These are phyloP conservation scores for Plasmopara halstedii DNA, from an alignment of 352 stramenopile genomes.

Conservation along the genomic window DNA sequence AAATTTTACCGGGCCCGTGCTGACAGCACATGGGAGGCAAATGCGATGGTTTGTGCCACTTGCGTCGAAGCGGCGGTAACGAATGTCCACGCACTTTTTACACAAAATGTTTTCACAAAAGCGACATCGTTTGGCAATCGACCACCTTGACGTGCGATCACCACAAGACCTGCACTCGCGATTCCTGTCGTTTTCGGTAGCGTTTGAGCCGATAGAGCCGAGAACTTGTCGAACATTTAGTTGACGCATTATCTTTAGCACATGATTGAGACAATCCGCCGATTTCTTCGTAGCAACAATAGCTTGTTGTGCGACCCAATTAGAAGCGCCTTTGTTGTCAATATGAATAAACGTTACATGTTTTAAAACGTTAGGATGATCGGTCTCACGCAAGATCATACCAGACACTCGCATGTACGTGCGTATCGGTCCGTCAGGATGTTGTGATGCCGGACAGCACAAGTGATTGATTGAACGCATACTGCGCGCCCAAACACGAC, in stretches of 20 bases:
- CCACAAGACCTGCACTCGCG: constrained; percentile 45
- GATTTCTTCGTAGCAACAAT: constrained; percentile 41
- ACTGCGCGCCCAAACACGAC: constrained; percentile 55
- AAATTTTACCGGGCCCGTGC: constrained; percentile 16
- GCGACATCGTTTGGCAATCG: constrained; percentile 45
- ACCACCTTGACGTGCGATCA: constrained; percentile 59
- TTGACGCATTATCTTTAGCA: constrained; percentile 57
- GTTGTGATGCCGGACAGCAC: constrained; percentile 47
- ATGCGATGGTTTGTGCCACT: constrained; percentile 49
- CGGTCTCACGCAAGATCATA: constrained; percentile 55
- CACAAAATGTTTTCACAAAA: constrained; percentile 57
- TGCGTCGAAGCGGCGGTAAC: constrained; percentile 30
- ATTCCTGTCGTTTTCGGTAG: constrained; percentile 7
- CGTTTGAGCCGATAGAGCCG: constrained; percentile 7
- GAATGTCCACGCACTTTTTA: constrained; percentile 50
- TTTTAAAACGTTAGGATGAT: constrained; percentile 42
- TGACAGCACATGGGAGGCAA: constrained; percentile 38
- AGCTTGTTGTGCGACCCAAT: constrained; percentile 42
- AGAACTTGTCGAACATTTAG: constrained; percentile 13
- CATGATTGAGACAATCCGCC: constrained; percentile 43
- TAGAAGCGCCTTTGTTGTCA: constrained; percentile 33
- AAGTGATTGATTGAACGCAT: constrained; percentile 61
- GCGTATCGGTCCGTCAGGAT: constrained; percentile 43
- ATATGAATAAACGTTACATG: constrained; percentile 49
- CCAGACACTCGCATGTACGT: constrained; percentile 48